A percentile compares a stretch with the other conserved stretches of the same genome.
phyloP scores from a whole-genome alignment of 495 filamentous ascomycete species.

The Choiromyces venosus region DNA sequence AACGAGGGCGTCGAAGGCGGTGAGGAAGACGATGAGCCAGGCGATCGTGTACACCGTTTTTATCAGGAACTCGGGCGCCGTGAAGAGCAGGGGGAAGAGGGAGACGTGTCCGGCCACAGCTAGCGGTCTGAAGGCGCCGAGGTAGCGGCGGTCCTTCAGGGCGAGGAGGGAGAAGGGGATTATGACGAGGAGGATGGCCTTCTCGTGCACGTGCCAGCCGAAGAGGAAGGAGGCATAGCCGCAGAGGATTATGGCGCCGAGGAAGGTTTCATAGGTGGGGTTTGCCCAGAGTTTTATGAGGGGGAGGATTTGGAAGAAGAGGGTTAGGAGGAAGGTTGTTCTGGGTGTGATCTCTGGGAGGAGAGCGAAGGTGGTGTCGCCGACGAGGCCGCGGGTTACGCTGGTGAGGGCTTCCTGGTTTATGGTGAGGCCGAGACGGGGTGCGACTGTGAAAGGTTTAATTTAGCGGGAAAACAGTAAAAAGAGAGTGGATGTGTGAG shows the following conservation, averaged over 20 bases:
- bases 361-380: constrained; percentile 91
- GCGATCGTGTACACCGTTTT: constrained; percentile 90
- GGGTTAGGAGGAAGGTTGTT: constrained; percentile 72
- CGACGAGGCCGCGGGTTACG: constrained; percentile 86
- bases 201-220: constrained; percentile 98
- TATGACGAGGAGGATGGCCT: constrained; percentile 88
- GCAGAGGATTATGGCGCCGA: constrained; percentile 87
- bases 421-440: constrained; percentile 65
- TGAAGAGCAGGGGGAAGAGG: constrained; percentile 90
- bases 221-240: constrained; percentile 96
- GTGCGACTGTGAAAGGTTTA: constrained; percentile 58
- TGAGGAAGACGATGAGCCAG: constrained; percentile 81
- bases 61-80: constrained; percentile 81
- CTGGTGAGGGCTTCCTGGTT: constrained; percentile 71
- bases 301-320: constrained; percentile 71
- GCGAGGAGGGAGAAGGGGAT: constrained; percentile 94
- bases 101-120: constrained; percentile 92
- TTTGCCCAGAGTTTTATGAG: constrained; percentile 73
- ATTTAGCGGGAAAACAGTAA: not conserved
- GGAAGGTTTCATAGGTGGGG: constrained; percentile 80
- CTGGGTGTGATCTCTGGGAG: constrained; percentile 78
- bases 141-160: constrained; percentile 82
- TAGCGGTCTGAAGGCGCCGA: constrained; percentile 85
- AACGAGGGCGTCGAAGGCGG: constrained; percentile 69
- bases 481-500: not conserved